Base-by-base conservation (phyloP, 176 grass and related monocot genomes). In the Musa itinerans region DNA sequence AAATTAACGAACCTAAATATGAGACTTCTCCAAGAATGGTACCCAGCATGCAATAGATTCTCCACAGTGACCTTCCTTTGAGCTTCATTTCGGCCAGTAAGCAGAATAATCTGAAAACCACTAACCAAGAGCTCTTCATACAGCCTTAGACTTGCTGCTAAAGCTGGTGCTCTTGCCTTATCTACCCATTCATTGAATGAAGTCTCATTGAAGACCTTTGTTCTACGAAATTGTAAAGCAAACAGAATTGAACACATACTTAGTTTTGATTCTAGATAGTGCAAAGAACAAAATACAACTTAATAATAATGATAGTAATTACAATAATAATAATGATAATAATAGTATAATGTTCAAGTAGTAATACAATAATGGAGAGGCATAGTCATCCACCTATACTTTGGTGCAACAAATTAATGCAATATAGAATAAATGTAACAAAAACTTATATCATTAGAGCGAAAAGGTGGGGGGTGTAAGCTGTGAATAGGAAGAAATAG, bases 71-170 rank as follows among this genome's bases (percentile, higher is more conserved):
- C 50, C 14, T 50, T 55, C 53, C 80, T 68, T 56, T 68, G n/a
- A 67, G 26, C 20, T 25, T 82, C 80, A 2, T 0, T 26, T 20
- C 72, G 63, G 27, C 63, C 80, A 0, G 72, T 75, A 2, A 82
- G 72, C 26, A 82, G 54, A 5, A 82, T 21, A 0, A 76, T 17
- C 72, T 69, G 63, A 55, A 76, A 57, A 29, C 80, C 62, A 9
- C 75, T 72, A 10, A 11, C 11, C 1, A 67, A 19, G 2, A 82
- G 52, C 63, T 82, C 48, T n/a, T 68, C 43, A 20, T 82, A 82
- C 52, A 82, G 50, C 72, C 52, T 20, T 53, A 75, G 2, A 26
- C 63, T 77, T 27, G 65, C 66, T 10, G 54, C 54, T 11, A 77
- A 64, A 16, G 73, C 54, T 24, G 65, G 53, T 53, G 74, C 78